Percentiles rank a stretch among this genome's conserved stretches.
These are phyloP conservation scores for Globisporangium cystogenes DNA, from an alignment of 352 stramenopile species.

Conservation along the genomic window DNA sequence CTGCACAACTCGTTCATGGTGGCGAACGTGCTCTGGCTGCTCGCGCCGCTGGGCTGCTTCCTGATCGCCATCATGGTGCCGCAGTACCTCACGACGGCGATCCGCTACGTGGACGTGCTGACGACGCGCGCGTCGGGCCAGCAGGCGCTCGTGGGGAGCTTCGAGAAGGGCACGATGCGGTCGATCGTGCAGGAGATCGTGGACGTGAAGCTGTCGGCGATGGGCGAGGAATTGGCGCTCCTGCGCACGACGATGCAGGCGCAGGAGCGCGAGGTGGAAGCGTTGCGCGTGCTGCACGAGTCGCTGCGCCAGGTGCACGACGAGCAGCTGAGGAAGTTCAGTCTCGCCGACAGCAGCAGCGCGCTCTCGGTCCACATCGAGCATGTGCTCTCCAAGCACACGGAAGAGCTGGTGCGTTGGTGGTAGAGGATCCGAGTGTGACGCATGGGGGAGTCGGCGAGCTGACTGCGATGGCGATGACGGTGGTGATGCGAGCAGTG, in stretches of 20 bases:
- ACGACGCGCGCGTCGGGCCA: conserved; percentile 33
- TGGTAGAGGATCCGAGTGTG: neutral
- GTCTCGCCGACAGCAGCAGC: conserved; percentile 43
- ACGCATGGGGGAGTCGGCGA: conserved; percentile 1
- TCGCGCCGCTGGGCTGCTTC: conserved; percentile 66
- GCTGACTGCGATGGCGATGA: neutral
- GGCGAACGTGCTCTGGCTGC: conserved; percentile 67
- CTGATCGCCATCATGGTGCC: conserved; percentile 61
- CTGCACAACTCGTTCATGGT: conserved; percentile 72
- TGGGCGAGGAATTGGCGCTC: conserved; percentile 45
- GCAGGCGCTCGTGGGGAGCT: conserved; percentile 15
- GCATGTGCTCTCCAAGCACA: conserved; percentile 53
- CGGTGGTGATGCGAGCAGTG: conserved; percentile 22
- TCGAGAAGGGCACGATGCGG: conserved; percentile 55
- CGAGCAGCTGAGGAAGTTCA: conserved; percentile 55
- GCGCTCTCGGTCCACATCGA: conserved; percentile 65
- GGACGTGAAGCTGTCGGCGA: conserved; percentile 50
- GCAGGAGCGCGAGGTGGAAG: conserved; percentile 60
- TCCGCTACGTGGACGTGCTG: conserved; percentile 65
- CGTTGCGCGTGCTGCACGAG: conserved; percentile 49
- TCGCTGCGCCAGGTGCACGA: conserved; percentile 47
- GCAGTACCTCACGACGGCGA: conserved; percentile 59
- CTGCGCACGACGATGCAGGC: conserved; percentile 43
- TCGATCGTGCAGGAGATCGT: conserved; percentile 65
- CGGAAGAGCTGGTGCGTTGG: conserved; percentile 49